Base-by-base conservation (phyloP, 2,329 filamentous ascomycete genomes). In the Zymoseptoria crescenta region DNA sequence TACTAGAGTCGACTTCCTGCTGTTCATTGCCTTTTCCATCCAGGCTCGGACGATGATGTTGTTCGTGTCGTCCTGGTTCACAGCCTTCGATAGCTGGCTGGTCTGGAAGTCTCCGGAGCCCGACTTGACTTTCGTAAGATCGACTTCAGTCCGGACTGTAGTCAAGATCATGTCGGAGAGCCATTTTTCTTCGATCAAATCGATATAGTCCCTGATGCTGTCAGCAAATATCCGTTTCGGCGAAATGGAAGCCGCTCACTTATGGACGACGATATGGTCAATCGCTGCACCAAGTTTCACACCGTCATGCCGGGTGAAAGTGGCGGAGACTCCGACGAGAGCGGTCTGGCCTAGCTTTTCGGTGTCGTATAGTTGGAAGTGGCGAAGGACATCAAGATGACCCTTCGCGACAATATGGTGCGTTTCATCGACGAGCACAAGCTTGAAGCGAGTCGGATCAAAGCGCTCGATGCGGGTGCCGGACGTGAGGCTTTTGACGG, bases 191-290 rank as follows among this genome's bases (percentile, higher is more conserved):
- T 86, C 86, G 61, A 96, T 89, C 86, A 89, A 88, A 63, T 89
- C 87, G 29, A 88, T 79, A 63, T 88, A 91, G 68, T 89, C 86
- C 65, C 76, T 78, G 3, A 45, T 28, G 35, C 4, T 35, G 54
- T 62, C 45, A 64, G 60, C 41, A 19, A 21, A 19, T 21, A 5
- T n/a, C 48, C 21, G 4, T 7, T 27, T 8, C 4, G 69, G 27
- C 83, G 84, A 67, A 84, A 80, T 24, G 24, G 8, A 10, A 8
- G 13, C 2, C 13, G 58, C 73, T 13, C 59, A 76, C 74, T 91
- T 94, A 73, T 97, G 93, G 68, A 96, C 97, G 53, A 96, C 93
- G 62, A 97, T 96, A 69, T 96, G 88, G 67, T 97, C 93, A 67
- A 97, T 94, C 30, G 88, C 92, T 10, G 87, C 80, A 1, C 92